phyloP scores from a whole-genome alignment of 208 protist genomes.

The Cochliopodium minus region DNA sequence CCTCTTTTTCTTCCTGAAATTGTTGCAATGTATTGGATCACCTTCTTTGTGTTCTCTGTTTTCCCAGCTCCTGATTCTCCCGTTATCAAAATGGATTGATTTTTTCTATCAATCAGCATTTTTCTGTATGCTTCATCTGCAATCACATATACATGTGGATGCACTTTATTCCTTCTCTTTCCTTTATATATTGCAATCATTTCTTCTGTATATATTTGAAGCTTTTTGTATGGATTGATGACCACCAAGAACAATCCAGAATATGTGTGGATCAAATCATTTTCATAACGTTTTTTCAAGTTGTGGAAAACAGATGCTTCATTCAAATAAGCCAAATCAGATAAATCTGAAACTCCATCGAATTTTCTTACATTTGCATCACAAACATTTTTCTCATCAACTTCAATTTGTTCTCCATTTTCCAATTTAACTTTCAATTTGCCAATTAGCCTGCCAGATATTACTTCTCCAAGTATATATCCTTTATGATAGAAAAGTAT shows the following conservation, averaged over 20 bases:
- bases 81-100: constrained; percentile 70
- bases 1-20: not conserved
- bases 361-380: too few species aligned
- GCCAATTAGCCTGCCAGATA: too few species aligned
- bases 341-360: not conserved
- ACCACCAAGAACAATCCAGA: constrained; percentile 32
- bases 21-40: constrained; percentile 51
- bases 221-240: constrained; percentile 32
- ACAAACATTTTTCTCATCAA: too few species aligned
- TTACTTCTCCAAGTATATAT: too few species aligned
- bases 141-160: not conserved
- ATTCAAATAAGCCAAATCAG: constrained; percentile 22
- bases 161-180: not conserved
- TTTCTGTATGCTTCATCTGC: constrained; percentile 54
- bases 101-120: constrained; percentile 46
- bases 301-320: constrained; percentile 23
- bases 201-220: not conserved
- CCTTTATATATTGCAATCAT: not conserved
- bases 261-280: constrained; percentile 34
- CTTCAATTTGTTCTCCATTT: too few species aligned
- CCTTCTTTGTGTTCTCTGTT: constrained; percentile 68
- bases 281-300: constrained; percentile 26
- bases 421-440: too few species aligned
- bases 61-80: constrained; percentile 82
- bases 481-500: too few species aligned